phyloP scores from a whole-genome alignment of 208 protist species.

The Crithidia acanthocephali region DNA sequence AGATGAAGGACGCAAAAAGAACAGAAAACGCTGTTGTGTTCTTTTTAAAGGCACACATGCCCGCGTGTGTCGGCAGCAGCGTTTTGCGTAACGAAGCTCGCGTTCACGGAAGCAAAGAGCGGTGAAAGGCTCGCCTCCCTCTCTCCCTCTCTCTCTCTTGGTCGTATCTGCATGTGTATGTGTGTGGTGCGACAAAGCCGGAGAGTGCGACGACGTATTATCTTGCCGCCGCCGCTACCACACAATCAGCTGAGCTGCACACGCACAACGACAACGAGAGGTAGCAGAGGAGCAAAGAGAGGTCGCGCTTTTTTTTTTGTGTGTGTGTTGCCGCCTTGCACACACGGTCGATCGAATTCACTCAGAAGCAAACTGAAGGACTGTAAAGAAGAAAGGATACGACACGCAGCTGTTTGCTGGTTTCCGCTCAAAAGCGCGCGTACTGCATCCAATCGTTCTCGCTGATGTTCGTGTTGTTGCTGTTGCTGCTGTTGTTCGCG shows the following conservation, averaged over 20 bases:
- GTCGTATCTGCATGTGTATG: too few relatives aligned
- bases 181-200: background rate
- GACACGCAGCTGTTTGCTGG: too few relatives aligned
- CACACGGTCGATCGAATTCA: background rate
- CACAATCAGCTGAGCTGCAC: too few relatives aligned
- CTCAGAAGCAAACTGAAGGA: too few relatives aligned
- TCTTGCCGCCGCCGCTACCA: too few relatives aligned
- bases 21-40: background rate
- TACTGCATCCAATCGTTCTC: conserved; percentile 33
- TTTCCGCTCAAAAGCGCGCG: conserved; percentile 22
- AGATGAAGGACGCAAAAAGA: conserved; percentile 5
- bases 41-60: background rate
- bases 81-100: conserved; percentile 7
- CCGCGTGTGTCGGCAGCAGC: background rate
- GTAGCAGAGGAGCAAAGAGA: background rate
- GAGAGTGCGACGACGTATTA: too few relatives aligned
- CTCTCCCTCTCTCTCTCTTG: background rate
- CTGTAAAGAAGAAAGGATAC: conserved; percentile 21
- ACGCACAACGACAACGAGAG: background rate
- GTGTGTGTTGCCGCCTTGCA: background rate
- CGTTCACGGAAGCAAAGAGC: conserved; percentile 5
- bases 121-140: background rate
- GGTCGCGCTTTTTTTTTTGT: background rate
- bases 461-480: background rate
- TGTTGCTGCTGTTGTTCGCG: background rate